Base-by-base conservation (phyloP, 2,329 filamentous ascomycete species). In the Phoma herbarum region DNA sequence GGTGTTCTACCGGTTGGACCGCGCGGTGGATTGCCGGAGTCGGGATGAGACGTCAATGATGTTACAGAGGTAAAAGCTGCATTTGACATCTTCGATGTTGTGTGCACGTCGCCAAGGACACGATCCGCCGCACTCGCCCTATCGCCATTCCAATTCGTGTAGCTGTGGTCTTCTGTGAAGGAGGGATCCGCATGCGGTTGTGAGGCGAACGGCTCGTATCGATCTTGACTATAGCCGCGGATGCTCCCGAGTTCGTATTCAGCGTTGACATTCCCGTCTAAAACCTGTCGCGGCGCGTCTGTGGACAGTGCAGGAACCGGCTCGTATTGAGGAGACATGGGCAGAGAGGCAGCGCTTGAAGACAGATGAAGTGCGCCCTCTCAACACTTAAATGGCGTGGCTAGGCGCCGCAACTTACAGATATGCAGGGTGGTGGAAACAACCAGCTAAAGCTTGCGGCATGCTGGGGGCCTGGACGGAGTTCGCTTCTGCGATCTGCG, bases 291-390 rank as follows among this genome's bases (percentile, higher is more conserved):
- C n/a, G 20, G 7, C 3, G 16, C 28, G 9, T 20, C 52, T 11
- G 37, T 14, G n/a, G 29, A 12, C 8, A n/a, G 45, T 8, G 26
- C 23, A 7, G 45, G 52, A 25, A 56, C 20, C 18, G 16, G 20
- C 11, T 39, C 50, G 18, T 56, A 56, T 28, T 50, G 29, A 29
- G 52, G 45, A 9, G 45, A 28, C 52, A 37, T 49, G 2, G 25
- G n/a, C n/a, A n/a, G n/a, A n/a, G n/a, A n/a, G n/a, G n/a, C n/a
- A n/a, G n/a, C n/a, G n/a, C n/a, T n/a, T n/a, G n/a, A n/a, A n/a
- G n/a, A n/a, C n/a, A n/a, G n/a, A n/a, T n/a, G n/a, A n/a, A n/a
- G n/a, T n/a, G n/a, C n/a, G n/a, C n/a, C n/a, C n/a, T n/a, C n/a
- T n/a, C n/a, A n/a, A n/a, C n/a, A n/a, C n/a, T n/a, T n/a, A n/a